Base-by-base conservation (phyloP, 1,284 basidiomycete genomes). In the Heliocybe sulcata region DNA sequence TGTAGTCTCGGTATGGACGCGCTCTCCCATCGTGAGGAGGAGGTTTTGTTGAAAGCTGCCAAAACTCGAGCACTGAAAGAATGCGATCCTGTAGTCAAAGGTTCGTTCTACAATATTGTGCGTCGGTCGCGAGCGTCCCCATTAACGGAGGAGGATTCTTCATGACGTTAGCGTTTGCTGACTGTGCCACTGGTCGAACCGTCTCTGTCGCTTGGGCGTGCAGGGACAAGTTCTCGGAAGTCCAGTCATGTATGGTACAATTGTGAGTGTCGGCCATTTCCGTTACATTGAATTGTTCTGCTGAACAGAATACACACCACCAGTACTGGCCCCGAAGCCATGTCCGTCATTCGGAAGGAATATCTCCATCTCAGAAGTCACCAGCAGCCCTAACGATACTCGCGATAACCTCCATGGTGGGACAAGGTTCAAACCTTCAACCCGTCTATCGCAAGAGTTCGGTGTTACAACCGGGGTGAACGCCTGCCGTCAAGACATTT, bases 161-260 rank as follows among this genome's bases (percentile, higher is more conserved):
- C n/a, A 42, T 42, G 16, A 8, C 4, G 6, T 8, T 65, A 95
- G 93, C 80, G 35, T 96, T 95, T 65, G 92, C 92, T 20, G 78
- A 83, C 20, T 96, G 93, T 67, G 85, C 89, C 0, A 76, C 79
- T 48, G 92, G 92, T 6, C 81, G 92, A 16, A 92, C 88, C 1
- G 72, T 96, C 56, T 88, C 91, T 2, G 83, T 94, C 23, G 86
- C 87, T 10, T 96, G 92, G 86, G 81, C 83, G 29, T 96, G 93
- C 66, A 82, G 79, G 64, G 73, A 74, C 25, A 79, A 86, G 63
- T 80, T 91, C 58, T 87, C 82, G 63, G 73, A 69, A 11, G 77
- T 95, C 56, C 89, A 94, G 63, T 77, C 81, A 2, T 96, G 93
- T 67, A 87, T 95, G 80, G 67, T 85, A 42, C 83, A 86, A 65